Base-by-base conservation (phyloP, 2,329 filamentous ascomycete genomes). In the Blastomyces gilchristii region DNA sequence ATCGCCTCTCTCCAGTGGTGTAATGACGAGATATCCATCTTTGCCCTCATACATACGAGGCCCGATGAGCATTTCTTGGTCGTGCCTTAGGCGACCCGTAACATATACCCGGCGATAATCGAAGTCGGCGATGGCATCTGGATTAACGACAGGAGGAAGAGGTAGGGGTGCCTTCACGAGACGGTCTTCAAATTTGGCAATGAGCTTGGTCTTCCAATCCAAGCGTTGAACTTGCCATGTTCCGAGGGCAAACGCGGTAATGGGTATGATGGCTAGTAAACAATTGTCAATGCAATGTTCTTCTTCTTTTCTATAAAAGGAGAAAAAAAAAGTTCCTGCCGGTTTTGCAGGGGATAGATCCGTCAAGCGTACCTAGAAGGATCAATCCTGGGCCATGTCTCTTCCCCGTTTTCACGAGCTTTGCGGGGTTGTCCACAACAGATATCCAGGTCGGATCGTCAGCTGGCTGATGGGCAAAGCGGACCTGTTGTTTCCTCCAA, bases 141-240 rank as follows among this genome's bases (percentile, higher is more conserved):
- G 88, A 73, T 97, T 91, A 66, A 99, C 82, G 62, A 85, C 83
- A 1, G 91, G 87, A 3, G 94, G 94, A 0, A 99, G 80, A 0
- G 93, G 93, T 0, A 99, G 80, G 0, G 94, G 94, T 22, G 88
- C 83, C 63, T 89, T 89, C 50, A 96, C 83, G 45, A 99, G 83
- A 5, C 93, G 89, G 79, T 99, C 92, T 78, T 97, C 94, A 75
- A 90, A 91, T 69, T 88, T 90, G 64, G 93, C 91, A 65, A 99
- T 87, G 14, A 99, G 82, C 56, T 96, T 89, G 3, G 91, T 91
- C 75, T 99, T 99, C 92, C 93, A 96, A 64, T 87, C 85, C 1
- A 99, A 84, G 12, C 94, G 88, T 74, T 96, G 86, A 62, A 99
- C 89, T 75, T 99, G 94, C 94, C 94, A 99, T 67, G 90, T 90